A percentile compares a stretch with the other conserved stretches of the same genome.
Evolutionary conservation across 2,329 filamentous ascomycete species (phyloP).

Genomic region (Verticillium nonalfalfae): DNA sequence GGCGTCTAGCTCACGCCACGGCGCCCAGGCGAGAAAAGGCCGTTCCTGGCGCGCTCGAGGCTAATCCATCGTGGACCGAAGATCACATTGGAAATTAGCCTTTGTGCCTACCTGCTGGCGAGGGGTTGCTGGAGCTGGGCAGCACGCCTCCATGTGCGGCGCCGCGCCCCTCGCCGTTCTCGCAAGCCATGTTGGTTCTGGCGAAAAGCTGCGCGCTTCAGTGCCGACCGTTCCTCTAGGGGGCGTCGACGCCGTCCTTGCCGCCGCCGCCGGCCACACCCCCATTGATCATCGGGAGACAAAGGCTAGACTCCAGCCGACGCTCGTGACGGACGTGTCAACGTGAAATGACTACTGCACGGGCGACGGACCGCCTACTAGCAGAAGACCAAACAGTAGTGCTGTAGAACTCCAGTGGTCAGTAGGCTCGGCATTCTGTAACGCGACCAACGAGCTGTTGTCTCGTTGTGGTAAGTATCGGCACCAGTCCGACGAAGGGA

Average conservation of each 20-base stretch:
- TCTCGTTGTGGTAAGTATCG: neutral
- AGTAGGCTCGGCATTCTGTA: neutral
- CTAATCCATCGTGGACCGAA: constrained; percentile 5
- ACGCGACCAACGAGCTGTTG: neutral
- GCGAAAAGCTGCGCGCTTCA: neutral
- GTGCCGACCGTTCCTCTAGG: neutral
- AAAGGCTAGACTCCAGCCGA: neutral
- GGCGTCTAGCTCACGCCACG: constrained; percentile 9
- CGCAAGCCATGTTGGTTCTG: neutral
- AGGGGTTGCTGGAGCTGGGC: neutral
- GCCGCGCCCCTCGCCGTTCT: neutral
- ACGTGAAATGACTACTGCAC: neutral
- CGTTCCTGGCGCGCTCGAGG: constrained; percentile 11
- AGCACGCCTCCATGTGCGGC: too few relatives aligned
- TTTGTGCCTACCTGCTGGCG: constrained; percentile 6
- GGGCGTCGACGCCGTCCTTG: neutral
- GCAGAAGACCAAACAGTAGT: neutral
- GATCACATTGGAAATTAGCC: constrained; percentile 12
- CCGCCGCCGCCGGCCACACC: neutral
- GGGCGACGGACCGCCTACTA: neutral
- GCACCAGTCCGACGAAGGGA: neutral
- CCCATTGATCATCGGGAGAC: neutral
- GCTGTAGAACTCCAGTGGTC: neutral
- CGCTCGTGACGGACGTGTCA: neutral
- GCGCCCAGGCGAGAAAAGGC: constrained; percentile 11